Evolutionary conservation across 257 asterid genomes (phyloP).

Genomic region (Sherardia arvensis): DNA sequence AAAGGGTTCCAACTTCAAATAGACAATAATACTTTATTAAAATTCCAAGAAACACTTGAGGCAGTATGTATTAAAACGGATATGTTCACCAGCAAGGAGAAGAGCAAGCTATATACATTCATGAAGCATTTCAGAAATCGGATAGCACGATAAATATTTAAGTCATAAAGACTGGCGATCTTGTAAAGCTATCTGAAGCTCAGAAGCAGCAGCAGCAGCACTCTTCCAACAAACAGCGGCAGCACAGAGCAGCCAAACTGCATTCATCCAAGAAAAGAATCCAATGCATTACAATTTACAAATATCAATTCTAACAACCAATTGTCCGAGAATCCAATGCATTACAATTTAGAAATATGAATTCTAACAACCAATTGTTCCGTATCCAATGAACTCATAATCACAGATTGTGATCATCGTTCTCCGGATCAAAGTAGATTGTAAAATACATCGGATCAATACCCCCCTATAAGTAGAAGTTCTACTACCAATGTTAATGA

Average conservation of each 20-base stretch:
- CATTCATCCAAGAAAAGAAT: background rate
- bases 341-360: no score
- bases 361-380: no score
- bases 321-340: no score
- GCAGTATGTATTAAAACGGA: no score
- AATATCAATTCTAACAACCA: background rate
- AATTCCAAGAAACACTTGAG: no score
- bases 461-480: no score
- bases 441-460: no score
- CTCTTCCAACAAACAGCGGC: conserved; percentile 2
- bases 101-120: background rate
- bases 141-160: background rate
- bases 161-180: background rate
- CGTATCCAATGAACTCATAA: background rate
- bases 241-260: conserved; percentile 5
- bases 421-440: background rate
- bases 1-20: no score
- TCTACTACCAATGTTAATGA: no score
- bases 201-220: conserved; percentile 44
- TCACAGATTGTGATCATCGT: background rate
- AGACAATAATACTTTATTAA: no score
- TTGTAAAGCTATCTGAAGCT: background rate
- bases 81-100: background rate
- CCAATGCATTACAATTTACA: background rate
- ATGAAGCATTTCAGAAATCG: background rate